A percentile compares a stretch with the other conserved stretches of the same genome.
Conservation (phyloP, 225 moss, liverwort and hornwort genomes). For the Bryum argenteum region DNA sequence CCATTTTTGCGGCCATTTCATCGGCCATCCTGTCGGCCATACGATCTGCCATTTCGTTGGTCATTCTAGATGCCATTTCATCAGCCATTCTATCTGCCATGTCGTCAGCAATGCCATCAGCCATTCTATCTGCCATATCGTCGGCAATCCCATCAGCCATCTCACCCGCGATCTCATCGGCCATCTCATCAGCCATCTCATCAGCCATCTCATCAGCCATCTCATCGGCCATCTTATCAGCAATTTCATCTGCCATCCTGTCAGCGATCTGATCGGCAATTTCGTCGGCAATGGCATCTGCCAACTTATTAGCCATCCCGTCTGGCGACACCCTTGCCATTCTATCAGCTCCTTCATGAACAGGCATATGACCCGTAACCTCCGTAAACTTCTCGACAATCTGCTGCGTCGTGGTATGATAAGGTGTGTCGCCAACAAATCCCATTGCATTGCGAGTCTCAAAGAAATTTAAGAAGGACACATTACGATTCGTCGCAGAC, state of each 20-base stretch:
- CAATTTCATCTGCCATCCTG: constrained; percentile 51
- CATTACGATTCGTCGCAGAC: constrained; percentile 8
- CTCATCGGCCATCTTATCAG: constrained; percentile 45
- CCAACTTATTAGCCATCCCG: constrained; percentile 43
- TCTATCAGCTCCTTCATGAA: constrained; percentile 13
- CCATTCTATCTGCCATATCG: constrained; percentile 52
- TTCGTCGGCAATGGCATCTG: constrained; percentile 60
- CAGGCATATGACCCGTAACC: constrained; percentile 25
- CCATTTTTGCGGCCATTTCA: constrained; percentile 65
- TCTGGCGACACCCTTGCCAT: constrained; percentile 25
- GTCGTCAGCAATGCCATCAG: constrained; percentile 45
- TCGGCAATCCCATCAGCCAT: constrained; percentile 44
- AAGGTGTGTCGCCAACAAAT: constrained; percentile 12
- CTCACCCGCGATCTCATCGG: constrained; percentile 36
- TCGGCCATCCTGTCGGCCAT: constrained; percentile 52
- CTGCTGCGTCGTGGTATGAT: constrained; percentile 18
- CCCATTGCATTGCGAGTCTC: constrained; percentile 20
- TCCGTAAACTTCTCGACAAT: constrained; percentile 35
- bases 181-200: constrained; percentile 34
- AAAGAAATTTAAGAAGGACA: constrained; percentile 9
- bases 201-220: constrained; percentile 46
- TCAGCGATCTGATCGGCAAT: constrained; percentile 61
- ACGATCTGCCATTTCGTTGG: constrained; percentile 22
- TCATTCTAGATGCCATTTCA: constrained; percentile 45
- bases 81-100: constrained; percentile 57